Evolutionary conservation across 2,329 filamentous ascomycete genomes (phyloP).

Genomic region (Aspergillus tubingensis): DNA sequence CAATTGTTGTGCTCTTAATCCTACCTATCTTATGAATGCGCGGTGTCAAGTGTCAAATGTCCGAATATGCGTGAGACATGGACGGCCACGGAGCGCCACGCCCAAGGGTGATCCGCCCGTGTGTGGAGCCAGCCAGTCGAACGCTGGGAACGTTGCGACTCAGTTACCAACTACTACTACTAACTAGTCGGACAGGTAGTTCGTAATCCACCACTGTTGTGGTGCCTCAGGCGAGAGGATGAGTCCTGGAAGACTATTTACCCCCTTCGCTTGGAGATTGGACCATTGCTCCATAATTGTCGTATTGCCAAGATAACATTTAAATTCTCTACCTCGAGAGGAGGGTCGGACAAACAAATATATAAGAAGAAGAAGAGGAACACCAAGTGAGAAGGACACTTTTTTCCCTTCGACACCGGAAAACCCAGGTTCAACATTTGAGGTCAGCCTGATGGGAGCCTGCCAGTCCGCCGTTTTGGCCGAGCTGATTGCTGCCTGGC

Average conservation of each 20-base stretch:
- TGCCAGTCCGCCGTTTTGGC: background rate
- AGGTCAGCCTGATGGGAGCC: background rate
- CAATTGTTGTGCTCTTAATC: background rate
- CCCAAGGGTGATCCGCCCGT: conserved; percentile 1
- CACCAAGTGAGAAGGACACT: no score
- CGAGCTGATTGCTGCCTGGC: background rate
- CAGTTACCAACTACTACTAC: background rate
- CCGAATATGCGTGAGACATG: conserved; percentile 11
- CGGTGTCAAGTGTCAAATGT: background rate
- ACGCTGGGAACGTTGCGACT: background rate
- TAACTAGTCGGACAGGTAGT: background rate
- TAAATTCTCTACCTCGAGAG: background rate
- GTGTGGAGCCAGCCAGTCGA: conserved; percentile 3
- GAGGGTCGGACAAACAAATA: background rate
- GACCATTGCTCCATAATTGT: background rate
- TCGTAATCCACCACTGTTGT: background rate
- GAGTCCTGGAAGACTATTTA: background rate
- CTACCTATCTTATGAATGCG: no score
- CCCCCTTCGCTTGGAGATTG: background rate
- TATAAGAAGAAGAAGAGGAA: background rate
- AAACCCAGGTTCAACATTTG: no score
- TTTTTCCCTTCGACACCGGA: no score
- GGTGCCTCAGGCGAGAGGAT: background rate
- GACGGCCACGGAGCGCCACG: conserved; percentile 3
- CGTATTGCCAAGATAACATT: background rate